Conservation (phyloP, 2,329 filamentous ascomycete species). For the Aspergillus ruber region DNA sequence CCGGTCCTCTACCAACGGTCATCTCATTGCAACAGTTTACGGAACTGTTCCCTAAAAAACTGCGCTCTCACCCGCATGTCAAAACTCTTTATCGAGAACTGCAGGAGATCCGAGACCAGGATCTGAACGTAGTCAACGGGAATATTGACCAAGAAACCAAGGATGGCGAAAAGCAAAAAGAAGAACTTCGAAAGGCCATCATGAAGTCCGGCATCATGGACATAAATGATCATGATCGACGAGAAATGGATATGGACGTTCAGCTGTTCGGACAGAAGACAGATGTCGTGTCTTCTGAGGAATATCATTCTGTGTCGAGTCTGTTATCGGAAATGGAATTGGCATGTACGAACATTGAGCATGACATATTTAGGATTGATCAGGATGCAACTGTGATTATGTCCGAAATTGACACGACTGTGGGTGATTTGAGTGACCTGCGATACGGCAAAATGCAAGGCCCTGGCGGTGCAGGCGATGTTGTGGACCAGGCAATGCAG, state of each 20-base stretch:
- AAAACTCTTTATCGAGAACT: conserved; percentile 71
- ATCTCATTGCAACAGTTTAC: conserved; percentile 70
- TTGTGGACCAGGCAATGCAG: conserved; percentile 61
- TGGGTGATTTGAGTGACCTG: conserved; percentile 72
- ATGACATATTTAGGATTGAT: conserved; percentile 60
- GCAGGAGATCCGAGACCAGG: conserved; percentile 63
- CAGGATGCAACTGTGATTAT: conserved; percentile 57
- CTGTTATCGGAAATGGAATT: conserved; percentile 64
- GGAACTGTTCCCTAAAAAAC: conserved; percentile 63
- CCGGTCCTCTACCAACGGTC: conserved; percentile 66
- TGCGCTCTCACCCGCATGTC: conserved; percentile 61
- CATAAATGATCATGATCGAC: conserved; percentile 26
- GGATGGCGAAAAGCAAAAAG: conserved; percentile 31
- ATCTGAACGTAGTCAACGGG: conserved; percentile 60
- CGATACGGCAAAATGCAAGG: conserved; percentile 66
- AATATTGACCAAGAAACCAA: conserved; percentile 40
- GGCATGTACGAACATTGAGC: conserved; percentile 59
- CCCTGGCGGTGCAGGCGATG: conserved; percentile 50
- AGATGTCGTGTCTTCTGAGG: conserved; percentile 24
- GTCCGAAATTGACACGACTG: conserved; percentile 56
- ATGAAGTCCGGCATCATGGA: conserved; percentile 27
- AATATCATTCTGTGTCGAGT: conserved; percentile 55
- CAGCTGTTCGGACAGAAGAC: conserved; percentile 54
- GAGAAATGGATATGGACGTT: conserved; percentile 41
- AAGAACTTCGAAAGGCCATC: conserved; percentile 30